Evolutionary conservation across 2,329 filamentous ascomycete genomes (phyloP).

Genomic region (Phaeosphaeria sp.): DNA sequence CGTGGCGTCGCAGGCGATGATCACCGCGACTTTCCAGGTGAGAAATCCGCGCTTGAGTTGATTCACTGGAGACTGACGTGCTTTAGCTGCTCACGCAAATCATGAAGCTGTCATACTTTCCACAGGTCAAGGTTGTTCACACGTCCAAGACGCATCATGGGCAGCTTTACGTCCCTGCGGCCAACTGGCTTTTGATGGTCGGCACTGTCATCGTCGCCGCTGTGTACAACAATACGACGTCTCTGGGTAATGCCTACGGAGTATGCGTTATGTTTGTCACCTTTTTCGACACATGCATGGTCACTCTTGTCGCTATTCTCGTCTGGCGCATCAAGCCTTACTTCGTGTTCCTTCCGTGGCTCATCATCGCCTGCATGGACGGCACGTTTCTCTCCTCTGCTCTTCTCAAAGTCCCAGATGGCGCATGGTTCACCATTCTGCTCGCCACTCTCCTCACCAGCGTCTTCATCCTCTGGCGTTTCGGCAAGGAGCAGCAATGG

Average conservation of each 20-base stretch:
- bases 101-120: slow-evolving; percentile 77
- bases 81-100: slow-evolving; percentile 67
- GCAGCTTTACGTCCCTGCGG: slow-evolving; percentile 77
- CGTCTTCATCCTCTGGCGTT: slow-evolving; percentile 78
- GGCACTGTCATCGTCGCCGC: slow-evolving; percentile 77
- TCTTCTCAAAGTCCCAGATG: slow-evolving; percentile 74
- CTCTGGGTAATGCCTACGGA: slow-evolving; percentile 76
- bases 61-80: slow-evolving; percentile 34
- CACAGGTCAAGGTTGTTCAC: slow-evolving; percentile 76
- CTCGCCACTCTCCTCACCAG: slow-evolving; percentile 67
- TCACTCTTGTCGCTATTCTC: slow-evolving; percentile 73
- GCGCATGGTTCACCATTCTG: slow-evolving; percentile 79
- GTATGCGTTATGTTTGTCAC: slow-evolving; percentile 83
- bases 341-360: slow-evolving; percentile 67
- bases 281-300: slow-evolving; percentile 78
- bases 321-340: slow-evolving; percentile 71
- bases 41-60: neutral
- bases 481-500: slow-evolving; percentile 81
- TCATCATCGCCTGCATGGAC: slow-evolving; percentile 71
- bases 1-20: slow-evolving; percentile 80
- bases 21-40: slow-evolving; percentile 75
- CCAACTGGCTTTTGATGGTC: slow-evolving; percentile 79
- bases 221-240: slow-evolving; percentile 71
- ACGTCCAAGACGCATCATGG: slow-evolving; percentile 74
- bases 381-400: slow-evolving; percentile 73